A percentile compares a stretch with the other conserved stretches of the same genome.
Evolutionary conservation across 2,329 filamentous ascomycete species (phyloP).

Genomic region (Trichoderma sp.): DNA sequence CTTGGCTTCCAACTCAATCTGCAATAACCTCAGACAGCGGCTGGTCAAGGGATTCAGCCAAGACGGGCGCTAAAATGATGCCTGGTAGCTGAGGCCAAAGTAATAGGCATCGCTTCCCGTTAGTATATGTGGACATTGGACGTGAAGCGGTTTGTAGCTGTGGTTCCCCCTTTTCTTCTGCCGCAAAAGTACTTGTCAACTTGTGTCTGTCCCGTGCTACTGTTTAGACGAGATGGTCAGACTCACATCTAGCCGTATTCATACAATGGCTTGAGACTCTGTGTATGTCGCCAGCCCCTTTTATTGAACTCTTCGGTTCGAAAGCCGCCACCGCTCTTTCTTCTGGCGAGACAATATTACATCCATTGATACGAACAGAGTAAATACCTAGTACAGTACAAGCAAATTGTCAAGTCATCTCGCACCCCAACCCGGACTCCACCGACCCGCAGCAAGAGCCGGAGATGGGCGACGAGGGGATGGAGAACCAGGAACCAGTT

Average conservation of each 20-base stretch:
- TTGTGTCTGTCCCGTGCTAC: not conserved
- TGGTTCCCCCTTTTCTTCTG: not conserved
- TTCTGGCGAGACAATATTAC: not conserved
- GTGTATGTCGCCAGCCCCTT: not conserved
- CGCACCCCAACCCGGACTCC: not conserved
- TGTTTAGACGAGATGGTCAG: not conserved
- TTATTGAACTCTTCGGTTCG: not conserved
- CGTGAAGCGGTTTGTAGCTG: not conserved
- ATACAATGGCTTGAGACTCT: not conserved
- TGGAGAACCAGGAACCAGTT: not conserved
- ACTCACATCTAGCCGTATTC: not conserved
- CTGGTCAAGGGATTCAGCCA: not conserved
- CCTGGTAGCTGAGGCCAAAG: not conserved
- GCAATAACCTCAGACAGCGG: not conserved
- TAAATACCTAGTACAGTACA: not conserved
- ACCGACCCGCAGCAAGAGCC: not conserved
- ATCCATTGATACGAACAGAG: not conserved
- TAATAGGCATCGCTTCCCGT: not conserved
- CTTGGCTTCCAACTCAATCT: conserved; percentile 15
- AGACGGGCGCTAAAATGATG: conserved; percentile 10
- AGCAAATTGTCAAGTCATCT: not conserved
- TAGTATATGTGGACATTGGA: too few relatives aligned
- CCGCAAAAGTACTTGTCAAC: not conserved
- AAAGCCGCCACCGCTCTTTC: not conserved
- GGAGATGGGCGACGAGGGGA: not conserved